Base-by-base conservation (phyloP, 805 yeast genomes). In the Nakazawaea anatomiae region DNA sequence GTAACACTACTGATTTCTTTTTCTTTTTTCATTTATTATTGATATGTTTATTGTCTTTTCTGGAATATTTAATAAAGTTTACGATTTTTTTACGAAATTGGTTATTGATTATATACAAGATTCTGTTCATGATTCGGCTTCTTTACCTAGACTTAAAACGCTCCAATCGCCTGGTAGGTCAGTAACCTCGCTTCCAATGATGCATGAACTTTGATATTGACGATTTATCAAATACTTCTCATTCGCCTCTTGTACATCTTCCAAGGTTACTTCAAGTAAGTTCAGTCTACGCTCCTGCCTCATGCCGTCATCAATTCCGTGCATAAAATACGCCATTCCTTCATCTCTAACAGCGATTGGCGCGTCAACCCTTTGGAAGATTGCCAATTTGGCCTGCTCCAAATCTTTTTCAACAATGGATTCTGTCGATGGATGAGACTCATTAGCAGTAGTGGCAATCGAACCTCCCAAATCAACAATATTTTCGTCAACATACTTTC, bases 281-380 rank as follows among this genome's bases (percentile, higher is more conserved):
- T 75, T 74, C 56, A 82, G 85, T 68, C 99, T 83, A 63, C 97
- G 79, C 44, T 69, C 71, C 65, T 92, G 97, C 62, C 84, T 79
- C 83, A 87, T 76, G 35, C 84, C 89, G 58, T 87, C 89, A 35
- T 85, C 80, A 38, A 92, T 75, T 0, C 87, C 90, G 52, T 82
- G 79, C 48, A 78, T 71, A 68, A 91, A 88, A 11, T 72, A 66
- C 12, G 77, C 66, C 57, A 79, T 71, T 10, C 97, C 96, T 66
- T 94, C 96, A 36, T 79, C 75, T 45, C 87, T 78, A 12, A 89
- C 84, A 61, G 91, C 85, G 42, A 80, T 75, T 10, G 99, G 99
- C 1, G 97, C 87, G 69, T 94, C 99, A 12, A 94, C 71, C 52
- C 85, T 79, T 68, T 94, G 99, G 80, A 94, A 94, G 36, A 94